Base-by-base conservation (phyloP, 768 basidiomycete species). In the Terana coerulea region DNA sequence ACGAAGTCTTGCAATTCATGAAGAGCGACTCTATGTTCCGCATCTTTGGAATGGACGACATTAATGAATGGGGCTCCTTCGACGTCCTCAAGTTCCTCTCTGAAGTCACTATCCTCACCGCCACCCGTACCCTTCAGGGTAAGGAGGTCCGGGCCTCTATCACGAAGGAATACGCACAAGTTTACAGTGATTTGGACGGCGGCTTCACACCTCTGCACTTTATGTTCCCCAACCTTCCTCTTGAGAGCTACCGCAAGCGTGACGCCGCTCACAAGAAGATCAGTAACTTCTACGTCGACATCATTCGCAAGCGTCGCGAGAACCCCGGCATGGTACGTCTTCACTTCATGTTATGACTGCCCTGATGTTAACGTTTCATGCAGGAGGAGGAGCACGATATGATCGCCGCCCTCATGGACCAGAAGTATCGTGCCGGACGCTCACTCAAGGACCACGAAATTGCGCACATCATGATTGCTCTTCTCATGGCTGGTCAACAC, bases 401-500 rank as follows among this genome's bases (percentile, higher is more conserved):
- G 89, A 90, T 98, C 61, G 79, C 86, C 12, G 85, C 95, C 1
- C 80, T 99, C 17, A 78, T 85, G 69, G 77, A 83, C 54, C 89
- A 94, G 64, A 79, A 74, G 45, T 98, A 99, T 72, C 88, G 89
- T 56, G 77, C 80, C 59, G 97, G 97, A 50, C 75, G 78, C 39
- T 64, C 75, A 2, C 76, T 98, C 34, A 78, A 76, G 54, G 94
- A 99, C 64, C 85, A 88, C 59, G 92, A 98, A 68, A 88, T 98
- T 53, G 94, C 97, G 0, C 97, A 98, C 65, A 95, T 99, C 64
- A 84, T 99, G 87, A 99, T 98, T 62, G 97, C 97, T 14, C 80
- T 99, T 40, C 84, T 99, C 57, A 98, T 99, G 97, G 97, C 97
- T 37, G 97, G 97, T 33, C 97, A 99, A 72, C 97, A 99, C 70